phyloP scores from a whole-genome alignment of 1,284 basidiomycete genomes.

The Sphaerobolus stellatus region DNA sequence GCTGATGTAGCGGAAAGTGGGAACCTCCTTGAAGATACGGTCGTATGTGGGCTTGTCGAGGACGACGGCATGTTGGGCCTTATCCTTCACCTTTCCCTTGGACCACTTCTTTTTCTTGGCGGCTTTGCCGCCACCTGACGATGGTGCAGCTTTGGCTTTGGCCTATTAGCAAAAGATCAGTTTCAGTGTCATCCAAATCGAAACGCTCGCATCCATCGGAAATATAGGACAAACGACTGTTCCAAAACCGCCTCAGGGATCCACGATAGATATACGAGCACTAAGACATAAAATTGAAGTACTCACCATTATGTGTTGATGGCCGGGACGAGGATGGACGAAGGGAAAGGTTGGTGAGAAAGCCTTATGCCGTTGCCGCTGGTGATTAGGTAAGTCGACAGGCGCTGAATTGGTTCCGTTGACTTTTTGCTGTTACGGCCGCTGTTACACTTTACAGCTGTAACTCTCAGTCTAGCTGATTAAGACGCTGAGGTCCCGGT shows the following conservation, averaged over 20 bases:
- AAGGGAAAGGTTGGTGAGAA: too few relatives aligned
- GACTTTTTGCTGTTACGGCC: too few relatives aligned
- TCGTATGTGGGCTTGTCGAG: slow-evolving; percentile 92
- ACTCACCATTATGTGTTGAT: slow-evolving; percentile 9
- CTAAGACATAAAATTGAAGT: neutral
- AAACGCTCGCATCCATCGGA: slow-evolving; percentile 1
- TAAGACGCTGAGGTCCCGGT: too few relatives aligned
- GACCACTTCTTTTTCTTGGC: slow-evolving; percentile 99
- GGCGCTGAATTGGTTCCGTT: slow-evolving; percentile 1
- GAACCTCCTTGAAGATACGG: slow-evolving; percentile 98
- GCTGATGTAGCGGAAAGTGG: slow-evolving; percentile 99
- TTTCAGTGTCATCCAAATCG: slow-evolving; percentile 5
- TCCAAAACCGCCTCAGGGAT: neutral
- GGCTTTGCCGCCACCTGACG: slow-evolving; percentile 73
- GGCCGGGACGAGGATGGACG: slow-evolving; percentile 4
- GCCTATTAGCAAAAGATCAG: slow-evolving; percentile 42
- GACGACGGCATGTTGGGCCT: slow-evolving; percentile 92
- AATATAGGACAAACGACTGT: neutral
- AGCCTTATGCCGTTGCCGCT: too few relatives aligned
- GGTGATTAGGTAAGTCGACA: too few relatives aligned
- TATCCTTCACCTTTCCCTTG: slow-evolving; percentile 99
- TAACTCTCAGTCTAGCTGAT: too few relatives aligned
- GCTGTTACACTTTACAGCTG: too few relatives aligned
- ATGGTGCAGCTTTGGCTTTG: slow-evolving; percentile 76
- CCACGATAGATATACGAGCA: too few relatives aligned